Conservation (phyloP, 352 stramenopile genomes). For the Phytopythium cucurbitacearum region DNA sequence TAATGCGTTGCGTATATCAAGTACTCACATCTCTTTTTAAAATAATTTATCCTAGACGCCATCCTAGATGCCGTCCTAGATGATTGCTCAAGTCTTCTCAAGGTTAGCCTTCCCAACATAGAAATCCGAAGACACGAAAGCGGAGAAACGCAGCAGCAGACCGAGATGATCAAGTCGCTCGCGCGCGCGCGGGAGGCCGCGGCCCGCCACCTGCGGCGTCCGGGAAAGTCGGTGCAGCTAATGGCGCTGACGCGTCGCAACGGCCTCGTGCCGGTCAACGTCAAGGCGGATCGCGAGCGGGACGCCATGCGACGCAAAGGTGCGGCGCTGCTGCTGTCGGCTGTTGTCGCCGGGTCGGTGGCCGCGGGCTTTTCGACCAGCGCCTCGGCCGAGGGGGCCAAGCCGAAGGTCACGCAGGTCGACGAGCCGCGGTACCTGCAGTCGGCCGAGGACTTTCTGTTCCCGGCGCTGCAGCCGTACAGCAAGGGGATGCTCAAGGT, state of each 20-base stretch:
- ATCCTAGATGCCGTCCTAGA: no score
- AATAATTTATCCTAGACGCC: no score
- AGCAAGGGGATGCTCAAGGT: conserved; percentile 79
- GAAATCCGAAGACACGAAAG: no score
- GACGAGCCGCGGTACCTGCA: conserved; percentile 30
- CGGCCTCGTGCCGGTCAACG: conserved; percentile 14
- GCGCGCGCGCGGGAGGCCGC: background rate
- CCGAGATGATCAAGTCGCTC: background rate
- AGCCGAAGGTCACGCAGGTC: background rate
- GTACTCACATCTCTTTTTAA: no score
- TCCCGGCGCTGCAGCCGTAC: conserved; percentile 79
- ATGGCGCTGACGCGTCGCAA: conserved; percentile 18
- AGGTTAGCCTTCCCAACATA: no score
- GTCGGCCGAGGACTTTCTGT: conserved; percentile 68
- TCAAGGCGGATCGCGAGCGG: conserved; percentile 14
- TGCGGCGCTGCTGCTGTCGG: conserved; percentile 18
- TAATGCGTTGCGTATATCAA: no score
- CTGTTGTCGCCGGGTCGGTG: conserved; percentile 18
- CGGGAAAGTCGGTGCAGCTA: conserved; percentile 22
- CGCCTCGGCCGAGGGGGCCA: conserved; percentile 15
- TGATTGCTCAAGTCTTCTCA: no score
- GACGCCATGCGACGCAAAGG: conserved; percentile 1
- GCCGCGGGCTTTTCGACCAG: conserved; percentile 19
- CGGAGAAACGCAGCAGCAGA: no score
- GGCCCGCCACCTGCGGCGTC: conserved; percentile 1